Evolutionary conservation across 176 grass and related monocot genomes (phyloP).

Genomic region (Avena atlantica): DNA sequence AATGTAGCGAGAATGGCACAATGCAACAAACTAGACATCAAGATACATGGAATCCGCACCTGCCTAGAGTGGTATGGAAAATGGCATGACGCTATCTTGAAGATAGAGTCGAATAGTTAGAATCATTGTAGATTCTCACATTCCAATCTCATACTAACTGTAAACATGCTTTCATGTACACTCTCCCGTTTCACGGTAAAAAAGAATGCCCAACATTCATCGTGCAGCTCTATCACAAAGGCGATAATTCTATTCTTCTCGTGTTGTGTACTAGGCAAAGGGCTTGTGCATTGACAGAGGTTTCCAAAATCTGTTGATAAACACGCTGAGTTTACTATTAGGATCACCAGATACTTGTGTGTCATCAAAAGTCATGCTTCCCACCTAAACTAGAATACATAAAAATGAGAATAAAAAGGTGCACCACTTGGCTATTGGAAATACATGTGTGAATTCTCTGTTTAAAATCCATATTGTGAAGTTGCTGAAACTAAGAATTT

Average conservation of each 20-base stretch:
- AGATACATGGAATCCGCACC: not conserved
- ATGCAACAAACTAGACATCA: not conserved
- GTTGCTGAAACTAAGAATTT: not conserved
- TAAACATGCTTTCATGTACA: not conserved
- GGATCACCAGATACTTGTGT: not conserved
- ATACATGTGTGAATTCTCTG: not conserved
- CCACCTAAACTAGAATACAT: constrained; percentile 13
- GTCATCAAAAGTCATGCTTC: not conserved
- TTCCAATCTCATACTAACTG: not conserved
- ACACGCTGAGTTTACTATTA: constrained; percentile 4
- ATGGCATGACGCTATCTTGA: not conserved
- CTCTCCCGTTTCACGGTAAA: not conserved
- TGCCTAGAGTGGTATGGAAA: not conserved
- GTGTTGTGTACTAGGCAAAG: not conserved
- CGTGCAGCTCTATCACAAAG: not conserved
- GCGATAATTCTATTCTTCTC: not conserved
- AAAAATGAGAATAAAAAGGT: constrained; percentile 27
- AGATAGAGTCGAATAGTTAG: not conserved
- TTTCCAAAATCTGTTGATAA: not conserved
- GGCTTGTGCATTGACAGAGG: not conserved
- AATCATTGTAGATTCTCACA: not conserved
- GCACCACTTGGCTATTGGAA: not conserved
- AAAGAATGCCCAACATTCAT: not conserved
- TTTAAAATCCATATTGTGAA: too few relatives aligned
- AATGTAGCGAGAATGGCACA: not conserved